Percentiles rank a stretch among this genome's conserved stretches.
phyloP scores from a whole-genome alignment of 2,329 filamentous ascomycete species.

The Paecilomyces fulvus region DNA sequence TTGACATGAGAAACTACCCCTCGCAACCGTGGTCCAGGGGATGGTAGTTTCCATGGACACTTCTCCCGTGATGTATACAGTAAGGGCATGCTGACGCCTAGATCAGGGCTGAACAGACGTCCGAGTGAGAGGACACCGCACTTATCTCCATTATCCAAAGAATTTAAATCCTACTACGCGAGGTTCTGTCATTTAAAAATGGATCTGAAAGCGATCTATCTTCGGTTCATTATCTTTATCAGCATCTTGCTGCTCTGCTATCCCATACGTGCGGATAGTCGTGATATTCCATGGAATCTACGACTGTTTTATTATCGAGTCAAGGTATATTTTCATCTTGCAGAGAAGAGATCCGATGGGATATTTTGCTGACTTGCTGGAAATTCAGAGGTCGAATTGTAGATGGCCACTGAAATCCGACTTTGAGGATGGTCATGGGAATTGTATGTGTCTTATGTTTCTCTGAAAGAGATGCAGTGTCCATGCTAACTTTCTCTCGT shows the following conservation, averaged over 20 bases:
- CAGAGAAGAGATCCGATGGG: not conserved
- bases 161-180: not conserved
- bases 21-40: not conserved
- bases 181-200: not conserved
- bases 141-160: not conserved
- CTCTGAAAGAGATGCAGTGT: not conserved
- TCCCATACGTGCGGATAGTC: not conserved
- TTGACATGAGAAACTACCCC: not conserved
- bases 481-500: not conserved
- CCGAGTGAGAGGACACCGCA: not conserved
- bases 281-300: not conserved
- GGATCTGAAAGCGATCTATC: not conserved
- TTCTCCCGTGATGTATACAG: not conserved
- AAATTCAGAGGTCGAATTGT: not conserved
- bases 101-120: not conserved
- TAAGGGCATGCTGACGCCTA: not conserved
- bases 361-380: not conserved
- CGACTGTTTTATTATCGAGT: not conserved
- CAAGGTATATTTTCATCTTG: constrained; percentile 16
- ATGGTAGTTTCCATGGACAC: not conserved
- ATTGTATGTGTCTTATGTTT: not conserved
- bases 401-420: not conserved
- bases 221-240: not conserved
- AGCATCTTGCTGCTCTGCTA: not conserved
- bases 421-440: not conserved